Evolutionary conservation across 1,284 basidiomycete genomes (phyloP).

Genomic region (Neolentinus lepideus): DNA sequence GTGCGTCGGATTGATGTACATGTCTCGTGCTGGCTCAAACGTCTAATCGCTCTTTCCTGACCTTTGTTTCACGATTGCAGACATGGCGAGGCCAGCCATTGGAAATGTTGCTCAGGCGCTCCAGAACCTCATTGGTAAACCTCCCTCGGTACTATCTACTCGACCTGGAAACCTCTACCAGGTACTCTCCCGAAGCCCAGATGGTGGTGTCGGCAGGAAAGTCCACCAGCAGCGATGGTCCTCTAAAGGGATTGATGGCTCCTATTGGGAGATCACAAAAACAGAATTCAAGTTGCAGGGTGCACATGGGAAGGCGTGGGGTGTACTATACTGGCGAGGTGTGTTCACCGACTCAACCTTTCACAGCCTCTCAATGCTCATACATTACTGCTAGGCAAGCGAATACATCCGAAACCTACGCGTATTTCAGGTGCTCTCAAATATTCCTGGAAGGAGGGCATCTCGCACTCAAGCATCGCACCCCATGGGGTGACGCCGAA

Average conservation of each 20-base stretch:
- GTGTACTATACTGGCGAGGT: constrained; percentile 73
- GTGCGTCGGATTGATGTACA: too few species aligned
- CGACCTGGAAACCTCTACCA: constrained; percentile 58
- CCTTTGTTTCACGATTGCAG: too few species aligned
- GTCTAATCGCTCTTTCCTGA: too few species aligned
- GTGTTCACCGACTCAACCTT: constrained; percentile 19
- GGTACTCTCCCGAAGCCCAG: constrained; percentile 61
- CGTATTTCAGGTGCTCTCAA: constrained; percentile 53
- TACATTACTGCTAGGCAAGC: constrained; percentile 31
- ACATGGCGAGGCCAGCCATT: background rate
- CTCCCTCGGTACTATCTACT: constrained; percentile 50
- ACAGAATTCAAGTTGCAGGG: constrained; percentile 63
- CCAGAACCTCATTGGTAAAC: constrained; percentile 43
- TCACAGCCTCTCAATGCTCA: background rate
- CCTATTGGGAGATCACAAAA: constrained; percentile 68
- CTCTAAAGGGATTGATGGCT: constrained; percentile 55
- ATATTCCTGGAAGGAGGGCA: constrained; percentile 51
- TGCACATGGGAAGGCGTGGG: constrained; percentile 74
- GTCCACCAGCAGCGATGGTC: constrained; percentile 72
- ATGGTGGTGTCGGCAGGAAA: constrained; percentile 56
- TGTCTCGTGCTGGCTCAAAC: too few species aligned
- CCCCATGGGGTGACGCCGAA: background rate
- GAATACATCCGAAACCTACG: constrained; percentile 39
- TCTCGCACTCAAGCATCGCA: constrained; percentile 22
- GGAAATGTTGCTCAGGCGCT: constrained; percentile 30